Percentiles rank a stretch among this genome's conserved stretches.
phyloP scores from a whole-genome alignment of 768 basidiomycete genomes.

The Obba rivulosa region DNA sequence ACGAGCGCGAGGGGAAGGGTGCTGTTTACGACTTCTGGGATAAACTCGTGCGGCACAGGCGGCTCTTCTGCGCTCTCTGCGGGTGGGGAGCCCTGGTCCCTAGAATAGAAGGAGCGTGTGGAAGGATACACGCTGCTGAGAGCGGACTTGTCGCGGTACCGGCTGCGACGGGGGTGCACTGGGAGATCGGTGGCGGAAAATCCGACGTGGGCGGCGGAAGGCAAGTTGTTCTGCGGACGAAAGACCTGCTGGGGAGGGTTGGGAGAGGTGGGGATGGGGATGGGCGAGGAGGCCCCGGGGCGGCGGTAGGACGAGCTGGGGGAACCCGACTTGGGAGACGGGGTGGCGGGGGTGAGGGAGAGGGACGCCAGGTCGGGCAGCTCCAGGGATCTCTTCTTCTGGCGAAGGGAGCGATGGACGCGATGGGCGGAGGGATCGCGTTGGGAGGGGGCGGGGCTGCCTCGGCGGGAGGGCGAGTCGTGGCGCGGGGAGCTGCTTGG shows the following conservation, averaged over 20 bases:
- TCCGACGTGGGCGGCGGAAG: slow-evolving; percentile 37
- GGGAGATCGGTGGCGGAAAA: slow-evolving; percentile 15
- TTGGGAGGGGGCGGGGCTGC: slow-evolving; percentile 16
- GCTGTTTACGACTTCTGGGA: slow-evolving; percentile 56
- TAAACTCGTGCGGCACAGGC: slow-evolving; percentile 28
- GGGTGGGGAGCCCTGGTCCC: slow-evolving; percentile 19
- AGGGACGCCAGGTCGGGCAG: slow-evolving; percentile 65
- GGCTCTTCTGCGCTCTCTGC: slow-evolving; percentile 11
- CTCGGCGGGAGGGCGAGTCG: slow-evolving; percentile 19
- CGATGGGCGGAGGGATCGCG: slow-evolving; percentile 12
- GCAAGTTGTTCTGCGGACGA: slow-evolving; percentile 30
- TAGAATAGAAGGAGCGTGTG: slow-evolving; percentile 34
- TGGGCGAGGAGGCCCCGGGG: slow-evolving; percentile 40
- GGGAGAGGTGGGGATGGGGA: slow-evolving; percentile 40
- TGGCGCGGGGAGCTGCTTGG: slow-evolving; percentile 12
- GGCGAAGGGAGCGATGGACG: slow-evolving; percentile 55
- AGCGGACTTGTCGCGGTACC: slow-evolving; percentile 23
- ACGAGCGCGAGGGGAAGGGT: slow-evolving; percentile 54
- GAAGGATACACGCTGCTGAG: slow-evolving; percentile 37
- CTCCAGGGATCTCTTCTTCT: slow-evolving; percentile 70
- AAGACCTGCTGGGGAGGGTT: slow-evolving; percentile 18
- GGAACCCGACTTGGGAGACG: slow-evolving; percentile 36
- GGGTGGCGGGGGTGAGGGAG: slow-evolving; percentile 38
- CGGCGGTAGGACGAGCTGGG: slow-evolving; percentile 38
- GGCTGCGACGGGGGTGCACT: slow-evolving; percentile 18